Conservation (phyloP, 75 land plant species). For the Pseudotsuga menziesii region DNA sequence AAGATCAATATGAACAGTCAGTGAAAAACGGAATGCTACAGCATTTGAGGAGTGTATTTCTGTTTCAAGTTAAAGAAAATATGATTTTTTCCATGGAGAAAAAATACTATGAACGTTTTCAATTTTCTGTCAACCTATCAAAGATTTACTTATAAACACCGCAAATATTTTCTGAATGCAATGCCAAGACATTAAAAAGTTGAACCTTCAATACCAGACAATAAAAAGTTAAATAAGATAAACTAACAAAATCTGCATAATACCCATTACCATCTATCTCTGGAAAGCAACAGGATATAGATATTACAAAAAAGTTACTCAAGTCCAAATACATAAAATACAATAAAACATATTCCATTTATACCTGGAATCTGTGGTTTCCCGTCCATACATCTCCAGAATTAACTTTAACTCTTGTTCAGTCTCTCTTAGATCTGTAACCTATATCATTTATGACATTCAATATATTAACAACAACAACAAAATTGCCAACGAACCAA, state of each 20-base stretch:
- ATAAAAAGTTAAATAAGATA: neutral
- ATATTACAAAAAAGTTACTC: neutral
- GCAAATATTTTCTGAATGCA: too few species aligned
- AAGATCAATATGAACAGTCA: too few species aligned
- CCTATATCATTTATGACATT: conserved; percentile 35
- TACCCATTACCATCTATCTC: neutral
- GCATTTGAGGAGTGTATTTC: too few species aligned
- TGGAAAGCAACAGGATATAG: neutral
- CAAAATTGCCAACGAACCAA: neutral
- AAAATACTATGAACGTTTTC: too few species aligned
- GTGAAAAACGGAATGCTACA: too few species aligned
- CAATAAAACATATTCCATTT: neutral
- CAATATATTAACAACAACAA: conserved; percentile 7
- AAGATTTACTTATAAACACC: too few species aligned
- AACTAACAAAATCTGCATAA: neutral
- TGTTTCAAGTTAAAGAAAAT: too few species aligned
- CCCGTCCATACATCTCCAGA: conserved; percentile 89
- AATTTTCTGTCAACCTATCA: too few species aligned
- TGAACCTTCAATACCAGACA: neutral
- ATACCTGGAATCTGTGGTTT: conserved; percentile 78
- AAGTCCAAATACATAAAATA: too few species aligned
- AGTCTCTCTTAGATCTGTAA: conserved; percentile 56
- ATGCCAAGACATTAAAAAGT: too few species aligned
- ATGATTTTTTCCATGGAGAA: too few species aligned
- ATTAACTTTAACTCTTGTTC: conserved; percentile 73